phyloP scores from a whole-genome alignment of 371 early-diverging fungal species.

The Apophysomyces sp. region DNA sequence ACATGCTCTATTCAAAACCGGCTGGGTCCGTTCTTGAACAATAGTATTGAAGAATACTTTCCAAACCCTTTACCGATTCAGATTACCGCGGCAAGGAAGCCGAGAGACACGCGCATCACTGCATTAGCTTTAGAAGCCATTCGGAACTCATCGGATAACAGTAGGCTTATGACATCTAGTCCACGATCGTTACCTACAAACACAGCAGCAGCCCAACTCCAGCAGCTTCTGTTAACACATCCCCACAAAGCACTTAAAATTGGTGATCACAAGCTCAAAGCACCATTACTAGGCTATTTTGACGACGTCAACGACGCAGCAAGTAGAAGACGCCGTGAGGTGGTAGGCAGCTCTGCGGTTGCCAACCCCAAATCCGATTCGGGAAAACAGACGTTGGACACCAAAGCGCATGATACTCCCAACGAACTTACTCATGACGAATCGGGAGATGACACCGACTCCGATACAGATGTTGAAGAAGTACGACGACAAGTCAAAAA shows the following conservation, averaged over 20 bases:
- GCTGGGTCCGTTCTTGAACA: slow-evolving; percentile 66
- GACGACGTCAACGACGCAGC: slow-evolving; percentile 13
- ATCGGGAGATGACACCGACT: slow-evolving; percentile 27
- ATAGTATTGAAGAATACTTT: slow-evolving; percentile 60
- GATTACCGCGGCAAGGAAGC: slow-evolving; percentile 17
- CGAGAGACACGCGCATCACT: slow-evolving; percentile 22
- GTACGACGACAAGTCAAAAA: slow-evolving; percentile 31
- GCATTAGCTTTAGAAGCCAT: slow-evolving; percentile 31
- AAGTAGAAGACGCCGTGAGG: not conserved
- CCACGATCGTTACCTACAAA: slow-evolving; percentile 10
- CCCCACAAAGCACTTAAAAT: slow-evolving; percentile 36
- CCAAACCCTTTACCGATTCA: slow-evolving; percentile 56
- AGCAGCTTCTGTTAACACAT: slow-evolving; percentile 14
- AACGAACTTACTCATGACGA: slow-evolving; percentile 25
- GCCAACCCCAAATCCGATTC: slow-evolving; percentile 4
- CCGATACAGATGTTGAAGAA: slow-evolving; percentile 34
- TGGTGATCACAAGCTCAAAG: slow-evolving; percentile 25
- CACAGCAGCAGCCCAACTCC: slow-evolving; percentile 19
- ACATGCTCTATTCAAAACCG: slow-evolving; percentile 68
- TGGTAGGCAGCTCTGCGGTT: slow-evolving; percentile 9
- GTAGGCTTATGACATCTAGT: not conserved
- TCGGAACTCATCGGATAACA: slow-evolving; percentile 13
- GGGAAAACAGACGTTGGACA: not conserved
- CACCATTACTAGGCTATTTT: slow-evolving; percentile 30
- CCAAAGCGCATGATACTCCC: slow-evolving; percentile 11